Evolutionary conservation across 257 asterid species (phyloP).

Genomic region (Solanum phureja): DNA sequence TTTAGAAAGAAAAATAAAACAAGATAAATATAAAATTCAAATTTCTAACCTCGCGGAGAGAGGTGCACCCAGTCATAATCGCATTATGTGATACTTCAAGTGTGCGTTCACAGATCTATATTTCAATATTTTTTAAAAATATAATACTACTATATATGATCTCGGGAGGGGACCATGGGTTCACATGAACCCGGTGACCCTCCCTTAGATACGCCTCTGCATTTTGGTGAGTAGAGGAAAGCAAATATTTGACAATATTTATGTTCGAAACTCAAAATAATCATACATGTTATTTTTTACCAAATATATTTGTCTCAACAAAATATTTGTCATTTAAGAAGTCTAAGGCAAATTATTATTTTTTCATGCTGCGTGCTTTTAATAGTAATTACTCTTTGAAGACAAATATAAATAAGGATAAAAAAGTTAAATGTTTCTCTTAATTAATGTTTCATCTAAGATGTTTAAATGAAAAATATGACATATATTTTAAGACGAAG

Average conservation of each 20-base stretch:
- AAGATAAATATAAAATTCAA: no score
- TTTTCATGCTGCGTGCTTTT: neutral
- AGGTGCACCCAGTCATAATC: no score
- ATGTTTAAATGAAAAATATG: neutral
- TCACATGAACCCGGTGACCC: no score
- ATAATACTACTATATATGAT: no score
- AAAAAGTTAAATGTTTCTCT: neutral
- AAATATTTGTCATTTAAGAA: neutral
- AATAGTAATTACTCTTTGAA: neutral
- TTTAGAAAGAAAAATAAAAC: no score
- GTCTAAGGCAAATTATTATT: neutral
- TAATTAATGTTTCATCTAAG: neutral
- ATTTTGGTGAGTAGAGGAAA: neutral
- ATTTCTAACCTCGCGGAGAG: no score
- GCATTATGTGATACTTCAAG: no score
- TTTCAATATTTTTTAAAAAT: no score
- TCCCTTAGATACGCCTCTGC: no score
- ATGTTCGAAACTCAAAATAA: neutral
- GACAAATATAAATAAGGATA: neutral
- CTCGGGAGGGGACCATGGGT: no score
- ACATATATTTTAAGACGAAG: neutral
- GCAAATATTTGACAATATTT: neutral
- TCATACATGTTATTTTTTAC: neutral
- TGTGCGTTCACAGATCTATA: no score
- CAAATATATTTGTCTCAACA: neutral